Evolutionary conservation across 768 basidiomycete species (phyloP).

Genomic region (Naganishia friedmannii): DNA sequence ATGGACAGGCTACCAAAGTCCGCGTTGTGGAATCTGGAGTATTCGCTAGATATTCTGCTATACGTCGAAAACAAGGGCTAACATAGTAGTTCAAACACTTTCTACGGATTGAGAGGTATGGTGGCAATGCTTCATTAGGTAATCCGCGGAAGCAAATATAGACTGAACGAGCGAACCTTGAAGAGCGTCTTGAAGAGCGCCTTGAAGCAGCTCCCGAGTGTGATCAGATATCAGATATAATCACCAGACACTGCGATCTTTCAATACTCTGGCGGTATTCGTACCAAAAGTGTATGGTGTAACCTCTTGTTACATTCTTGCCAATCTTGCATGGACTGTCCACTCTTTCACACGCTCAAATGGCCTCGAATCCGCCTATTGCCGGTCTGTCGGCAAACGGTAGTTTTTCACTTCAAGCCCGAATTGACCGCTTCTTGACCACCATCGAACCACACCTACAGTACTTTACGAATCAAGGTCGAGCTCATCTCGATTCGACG

Average conservation of each 20-base stretch:
- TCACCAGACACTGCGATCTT: neutral
- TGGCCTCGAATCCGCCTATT: conserved; percentile 23
- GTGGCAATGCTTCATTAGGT: neutral
- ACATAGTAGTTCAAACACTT: too few species aligned
- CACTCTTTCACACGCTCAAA: neutral
- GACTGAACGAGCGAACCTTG: neutral
- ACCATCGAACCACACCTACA: conserved; percentile 9
- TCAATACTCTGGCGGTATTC: neutral
- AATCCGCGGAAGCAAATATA: neutral
- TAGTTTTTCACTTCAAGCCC: conserved; percentile 7
- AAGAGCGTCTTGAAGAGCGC: too few species aligned
- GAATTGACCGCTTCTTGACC: conserved; percentile 13
- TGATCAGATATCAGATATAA: too few species aligned
- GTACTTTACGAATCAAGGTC: conserved; percentile 2
- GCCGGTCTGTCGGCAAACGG: neutral
- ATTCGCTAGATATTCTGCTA: too few species aligned
- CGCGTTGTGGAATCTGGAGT: too few species aligned
- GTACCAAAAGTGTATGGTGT: too few species aligned
- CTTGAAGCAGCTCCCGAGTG: too few species aligned
- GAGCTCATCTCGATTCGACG: neutral
- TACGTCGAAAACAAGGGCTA: too few species aligned
- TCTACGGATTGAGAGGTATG: neutral
- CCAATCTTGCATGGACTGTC: neutral
- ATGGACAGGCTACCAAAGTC: too few species aligned
- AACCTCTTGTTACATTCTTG: neutral